These are phyloP conservation scores for Ilyonectria mors-panacis DNA, from an alignment of 2,329 filamentous ascomycete genomes.

Conservation along the genomic window DNA sequence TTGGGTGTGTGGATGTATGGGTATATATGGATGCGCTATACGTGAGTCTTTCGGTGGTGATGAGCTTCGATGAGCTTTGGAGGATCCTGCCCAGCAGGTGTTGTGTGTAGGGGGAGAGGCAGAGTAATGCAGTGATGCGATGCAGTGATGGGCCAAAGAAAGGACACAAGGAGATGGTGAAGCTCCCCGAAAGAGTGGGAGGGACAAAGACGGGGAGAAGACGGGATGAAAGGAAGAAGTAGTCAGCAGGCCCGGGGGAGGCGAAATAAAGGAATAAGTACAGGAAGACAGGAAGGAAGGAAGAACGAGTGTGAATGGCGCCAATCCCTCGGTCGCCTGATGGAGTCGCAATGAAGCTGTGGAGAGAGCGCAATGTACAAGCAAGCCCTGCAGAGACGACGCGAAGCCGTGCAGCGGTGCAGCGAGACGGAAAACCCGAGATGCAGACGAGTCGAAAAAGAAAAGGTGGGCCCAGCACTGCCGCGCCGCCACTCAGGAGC, in stretches of 20 bases:
- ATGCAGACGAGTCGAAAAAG: constrained; percentile 10
- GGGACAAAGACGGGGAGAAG: constrained; percentile 12
- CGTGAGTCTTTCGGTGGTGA: neutral
- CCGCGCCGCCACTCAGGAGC: constrained; percentile 27
- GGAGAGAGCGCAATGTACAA: constrained; percentile 16
- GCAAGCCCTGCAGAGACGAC: constrained; percentile 18
- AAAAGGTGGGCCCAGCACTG: constrained; percentile 14
- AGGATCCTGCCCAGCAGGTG: constrained; percentile 46
- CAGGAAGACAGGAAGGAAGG: constrained; percentile 7
- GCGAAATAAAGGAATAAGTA: constrained; percentile 21
- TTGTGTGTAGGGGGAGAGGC: constrained; percentile 6
- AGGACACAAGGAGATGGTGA: constrained; percentile 14
- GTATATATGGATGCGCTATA: neutral
- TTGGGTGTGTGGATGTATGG: neutral
- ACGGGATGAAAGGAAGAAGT: constrained; percentile 30
- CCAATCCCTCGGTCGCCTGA: constrained; percentile 23
- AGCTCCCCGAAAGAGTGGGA: neutral
- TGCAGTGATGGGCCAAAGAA: constrained; percentile 7
- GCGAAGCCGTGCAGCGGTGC: constrained; percentile 5
- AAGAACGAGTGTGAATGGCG: constrained; percentile 19
- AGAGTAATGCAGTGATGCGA: neutral
- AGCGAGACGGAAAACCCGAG: constrained; percentile 15
- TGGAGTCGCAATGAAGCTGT: constrained; percentile 24
- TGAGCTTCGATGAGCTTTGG: constrained; percentile 2
- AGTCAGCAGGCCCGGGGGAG: constrained; percentile 27